These are phyloP conservation scores for Candida maris DNA, from an alignment of 805 yeast species.

Conservation along the genomic window DNA sequence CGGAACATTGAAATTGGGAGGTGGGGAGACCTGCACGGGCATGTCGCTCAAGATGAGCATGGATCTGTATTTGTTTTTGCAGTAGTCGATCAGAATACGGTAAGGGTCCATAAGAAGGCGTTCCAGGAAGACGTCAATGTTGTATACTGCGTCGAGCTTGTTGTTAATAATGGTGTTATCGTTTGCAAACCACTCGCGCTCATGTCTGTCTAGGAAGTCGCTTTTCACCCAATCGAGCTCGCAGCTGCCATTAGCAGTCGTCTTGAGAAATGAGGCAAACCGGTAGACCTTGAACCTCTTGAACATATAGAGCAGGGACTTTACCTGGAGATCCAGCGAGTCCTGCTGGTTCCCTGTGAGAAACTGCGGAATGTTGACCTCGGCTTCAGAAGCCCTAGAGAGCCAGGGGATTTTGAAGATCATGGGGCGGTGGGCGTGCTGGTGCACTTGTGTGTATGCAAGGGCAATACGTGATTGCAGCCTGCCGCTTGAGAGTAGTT, in stretches of 20 bases:
- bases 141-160: constrained; percentile 56
- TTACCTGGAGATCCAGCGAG: constrained; percentile 58
- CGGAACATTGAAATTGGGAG: constrained; percentile 25
- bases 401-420: constrained; percentile 2
- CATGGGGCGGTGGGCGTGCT: too few relatives aligned
- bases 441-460: too few relatives aligned
- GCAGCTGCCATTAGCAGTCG: constrained; percentile 27
- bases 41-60: constrained; percentile 49
- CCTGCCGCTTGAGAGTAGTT: too few relatives aligned
- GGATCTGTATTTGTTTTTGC: constrained; percentile 63
- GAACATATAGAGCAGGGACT: constrained; percentile 55
- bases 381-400: constrained; percentile 16
- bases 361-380: constrained; percentile 48
- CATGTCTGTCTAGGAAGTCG: constrained; percentile 4
- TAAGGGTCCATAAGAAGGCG: constrained; percentile 52
- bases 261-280: constrained; percentile 39
- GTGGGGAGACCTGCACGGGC: constrained; percentile 39
- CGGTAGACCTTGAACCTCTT: constrained; percentile 45
- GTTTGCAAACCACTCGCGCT: constrained; percentile 6
- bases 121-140: constrained; percentile 40
- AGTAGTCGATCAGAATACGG: constrained; percentile 62
- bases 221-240: constrained; percentile 19
- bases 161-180: constrained; percentile 23
- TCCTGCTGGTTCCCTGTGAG: constrained; percentile 47
- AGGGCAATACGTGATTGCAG: too few relatives aligned